Evolutionary conservation across 2,329 filamentous ascomycete genomes (phyloP).

Genomic region (Fusarium caatingaense): DNA sequence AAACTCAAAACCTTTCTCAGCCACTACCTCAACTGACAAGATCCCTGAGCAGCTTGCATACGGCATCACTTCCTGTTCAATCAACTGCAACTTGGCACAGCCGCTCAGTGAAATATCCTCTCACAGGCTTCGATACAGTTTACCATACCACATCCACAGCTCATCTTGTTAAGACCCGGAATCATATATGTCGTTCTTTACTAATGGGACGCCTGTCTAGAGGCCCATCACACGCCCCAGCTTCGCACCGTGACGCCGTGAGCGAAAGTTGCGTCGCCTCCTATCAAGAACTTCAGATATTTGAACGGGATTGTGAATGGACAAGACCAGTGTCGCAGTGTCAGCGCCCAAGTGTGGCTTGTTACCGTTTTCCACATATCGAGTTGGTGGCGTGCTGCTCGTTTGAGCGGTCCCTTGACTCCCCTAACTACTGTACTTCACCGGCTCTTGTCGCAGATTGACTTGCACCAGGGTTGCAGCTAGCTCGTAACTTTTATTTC

Average conservation of each 20-base stretch:
- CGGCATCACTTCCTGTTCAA: slow-evolving; percentile 18
- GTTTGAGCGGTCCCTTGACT: slow-evolving; percentile 17
- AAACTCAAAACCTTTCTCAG: slow-evolving; percentile 39
- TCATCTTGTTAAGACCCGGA: slow-evolving; percentile 6
- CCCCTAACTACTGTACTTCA: slow-evolving; percentile 13
- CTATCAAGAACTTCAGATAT: slow-evolving; percentile 21
- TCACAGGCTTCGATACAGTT: slow-evolving; percentile 14
- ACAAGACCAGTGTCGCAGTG: slow-evolving; percentile 20
- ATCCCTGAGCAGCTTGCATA: slow-evolving; percentile 27
- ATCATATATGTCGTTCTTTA: not conserved
- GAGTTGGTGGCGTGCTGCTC: slow-evolving; percentile 37
- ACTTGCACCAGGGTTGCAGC: slow-evolving; percentile 19
- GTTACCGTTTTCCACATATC: slow-evolving; percentile 25
- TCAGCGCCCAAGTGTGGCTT: slow-evolving; percentile 35
- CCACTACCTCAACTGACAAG: slow-evolving; percentile 31
- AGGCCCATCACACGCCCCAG: slow-evolving; percentile 12
- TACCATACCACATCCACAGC: not conserved
- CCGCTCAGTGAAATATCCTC: slow-evolving; percentile 10
- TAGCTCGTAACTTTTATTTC: slow-evolving; percentile 32
- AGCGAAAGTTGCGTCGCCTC: slow-evolving; percentile 30
- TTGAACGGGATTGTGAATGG: slow-evolving; percentile 7
- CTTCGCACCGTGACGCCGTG: slow-evolving; percentile 25
- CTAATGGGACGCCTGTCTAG: slow-evolving; percentile 24
- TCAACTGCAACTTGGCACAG: slow-evolving; percentile 22
- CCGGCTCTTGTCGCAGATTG: slow-evolving; percentile 36